Percentiles rank a stretch among this genome's conserved stretches.
phyloP scores from a whole-genome alignment of 192 early-diverging fungal genomes.

The Coemansia sp. region DNA sequence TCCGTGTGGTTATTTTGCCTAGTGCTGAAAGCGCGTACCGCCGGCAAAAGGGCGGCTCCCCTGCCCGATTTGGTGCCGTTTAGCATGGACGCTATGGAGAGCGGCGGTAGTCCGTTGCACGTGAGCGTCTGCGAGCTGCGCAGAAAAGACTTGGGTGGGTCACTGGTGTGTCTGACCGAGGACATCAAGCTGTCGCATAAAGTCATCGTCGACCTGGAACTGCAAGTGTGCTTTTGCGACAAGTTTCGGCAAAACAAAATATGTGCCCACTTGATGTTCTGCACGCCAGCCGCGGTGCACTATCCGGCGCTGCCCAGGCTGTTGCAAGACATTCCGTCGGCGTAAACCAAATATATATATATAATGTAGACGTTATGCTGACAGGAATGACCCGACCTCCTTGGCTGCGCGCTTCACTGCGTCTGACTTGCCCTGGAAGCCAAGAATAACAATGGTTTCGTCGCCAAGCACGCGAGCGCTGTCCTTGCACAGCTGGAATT shows the following conservation, averaged over 20 bases:
- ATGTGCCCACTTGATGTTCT: constrained; percentile 32
- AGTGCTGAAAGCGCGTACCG: constrained; percentile 9
- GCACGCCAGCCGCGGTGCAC: constrained; percentile 22
- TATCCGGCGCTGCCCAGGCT: constrained; percentile 25
- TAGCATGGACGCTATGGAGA: constrained; percentile 24
- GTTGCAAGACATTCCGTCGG: constrained; percentile 11
- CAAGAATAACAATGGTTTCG: constrained; percentile 37
- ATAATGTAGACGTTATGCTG: background rate
- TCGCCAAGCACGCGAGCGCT: constrained; percentile 47
- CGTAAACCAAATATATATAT: background rate
- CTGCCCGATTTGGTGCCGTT: background rate
- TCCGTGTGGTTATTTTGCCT: constrained; percentile 10
- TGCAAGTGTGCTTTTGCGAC: constrained; percentile 32
- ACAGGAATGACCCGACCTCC: constrained; percentile 24
- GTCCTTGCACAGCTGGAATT: constrained; percentile 51
- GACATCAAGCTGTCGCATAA: constrained; percentile 6
- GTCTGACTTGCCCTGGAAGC: constrained; percentile 28
- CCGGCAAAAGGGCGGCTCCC: background rate
- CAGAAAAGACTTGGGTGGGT: background rate
- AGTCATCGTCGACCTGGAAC: constrained; percentile 14
- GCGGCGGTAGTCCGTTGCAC: background rate
- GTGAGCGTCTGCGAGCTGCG: background rate
- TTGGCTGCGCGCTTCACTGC: constrained; percentile 26
- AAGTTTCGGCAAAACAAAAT: constrained; percentile 12
- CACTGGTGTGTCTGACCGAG: constrained; percentile 8